Conservation (phyloP, 192 early-diverging fungal genomes). For the Entrophospora sp. region DNA sequence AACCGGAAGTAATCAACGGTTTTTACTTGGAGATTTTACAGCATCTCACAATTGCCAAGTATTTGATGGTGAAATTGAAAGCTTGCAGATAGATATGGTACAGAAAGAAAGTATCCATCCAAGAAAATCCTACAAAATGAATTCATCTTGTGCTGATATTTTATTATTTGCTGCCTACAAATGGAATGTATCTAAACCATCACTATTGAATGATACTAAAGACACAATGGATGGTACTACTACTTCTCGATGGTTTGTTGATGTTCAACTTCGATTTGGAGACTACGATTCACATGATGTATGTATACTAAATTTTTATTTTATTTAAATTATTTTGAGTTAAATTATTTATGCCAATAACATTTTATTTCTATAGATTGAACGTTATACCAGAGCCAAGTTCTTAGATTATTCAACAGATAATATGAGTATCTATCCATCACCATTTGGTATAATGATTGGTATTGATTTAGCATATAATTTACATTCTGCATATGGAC, state of each 20-base stretch:
- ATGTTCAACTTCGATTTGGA: conserved; percentile 96
- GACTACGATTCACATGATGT: conserved; percentile 97
- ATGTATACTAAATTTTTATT: too few species aligned
- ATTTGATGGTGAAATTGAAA: conserved; percentile 94
- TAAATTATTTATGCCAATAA: not conserved
- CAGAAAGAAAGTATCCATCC: conserved; percentile 99
- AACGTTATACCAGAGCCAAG: conserved; percentile 96
- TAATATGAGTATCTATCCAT: conserved; percentile 99
- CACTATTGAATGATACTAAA: conserved; percentile 83
- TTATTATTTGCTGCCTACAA: conserved; percentile 95
- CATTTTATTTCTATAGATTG: conserved; percentile 40
- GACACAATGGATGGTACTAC: conserved; percentile 96
- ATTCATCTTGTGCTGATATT: conserved; percentile 87
- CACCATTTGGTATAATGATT: conserved; percentile 93
- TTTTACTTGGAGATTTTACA: too few species aligned
- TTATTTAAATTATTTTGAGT: too few species aligned
- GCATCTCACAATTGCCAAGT: too few species aligned
- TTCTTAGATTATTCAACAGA: conserved; percentile 98
- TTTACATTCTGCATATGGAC: conserved; percentile 87
- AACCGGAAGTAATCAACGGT: too few species aligned
- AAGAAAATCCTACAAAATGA: conserved; percentile 99
- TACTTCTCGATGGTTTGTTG: conserved; percentile 97
- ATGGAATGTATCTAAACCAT: conserved; percentile 95
- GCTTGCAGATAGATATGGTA: conserved; percentile 95
- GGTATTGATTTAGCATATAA: conserved; percentile 98